phyloP scores from a whole-genome alignment of 2,329 filamentous ascomycete genomes.

The Cladophialophora chaetospira region DNA sequence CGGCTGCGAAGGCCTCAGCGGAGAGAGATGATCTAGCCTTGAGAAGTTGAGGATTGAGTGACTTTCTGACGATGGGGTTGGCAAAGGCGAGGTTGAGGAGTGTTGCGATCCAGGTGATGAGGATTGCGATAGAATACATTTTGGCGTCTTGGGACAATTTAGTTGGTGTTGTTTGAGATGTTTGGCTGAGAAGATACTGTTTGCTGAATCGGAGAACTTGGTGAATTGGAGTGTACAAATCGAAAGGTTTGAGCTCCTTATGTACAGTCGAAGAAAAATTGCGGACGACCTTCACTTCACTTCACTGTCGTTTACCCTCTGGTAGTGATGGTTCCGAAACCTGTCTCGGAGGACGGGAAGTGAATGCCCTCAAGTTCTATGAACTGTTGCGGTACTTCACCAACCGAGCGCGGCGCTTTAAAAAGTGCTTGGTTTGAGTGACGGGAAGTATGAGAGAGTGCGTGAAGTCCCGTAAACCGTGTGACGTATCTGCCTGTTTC shows the following conservation, averaged over 20 bases:
- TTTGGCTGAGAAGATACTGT: neutral
- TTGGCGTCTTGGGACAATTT: conserved; percentile 2
- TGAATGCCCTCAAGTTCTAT: neutral
- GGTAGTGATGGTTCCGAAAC: neutral
- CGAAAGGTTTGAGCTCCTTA: neutral
- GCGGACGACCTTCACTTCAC: neutral
- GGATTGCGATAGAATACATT: conserved; percentile 17
- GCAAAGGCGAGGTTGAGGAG: conserved; percentile 14
- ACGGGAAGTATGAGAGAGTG: neutral
- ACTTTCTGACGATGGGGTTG: conserved; percentile 20
- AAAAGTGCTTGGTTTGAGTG: neutral
- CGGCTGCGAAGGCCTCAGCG: neutral
- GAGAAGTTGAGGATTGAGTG: conserved; percentile 22
- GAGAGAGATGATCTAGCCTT: conserved; percentile 22
- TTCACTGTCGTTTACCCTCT: neutral
- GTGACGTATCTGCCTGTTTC: conserved; percentile 13
- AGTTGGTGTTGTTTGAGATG: neutral
- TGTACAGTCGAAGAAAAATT: neutral
- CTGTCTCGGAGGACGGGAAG: neutral
- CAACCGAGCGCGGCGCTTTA: too few species aligned
- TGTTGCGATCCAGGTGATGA: conserved; percentile 16
- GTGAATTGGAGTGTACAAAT: neutral
- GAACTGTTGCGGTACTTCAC: neutral
- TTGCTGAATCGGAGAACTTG: neutral
- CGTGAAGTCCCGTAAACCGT: conserved; percentile 7